phyloP scores from a whole-genome alignment of 2,329 filamentous ascomycete species.

The Thielaviopsis populi region DNA sequence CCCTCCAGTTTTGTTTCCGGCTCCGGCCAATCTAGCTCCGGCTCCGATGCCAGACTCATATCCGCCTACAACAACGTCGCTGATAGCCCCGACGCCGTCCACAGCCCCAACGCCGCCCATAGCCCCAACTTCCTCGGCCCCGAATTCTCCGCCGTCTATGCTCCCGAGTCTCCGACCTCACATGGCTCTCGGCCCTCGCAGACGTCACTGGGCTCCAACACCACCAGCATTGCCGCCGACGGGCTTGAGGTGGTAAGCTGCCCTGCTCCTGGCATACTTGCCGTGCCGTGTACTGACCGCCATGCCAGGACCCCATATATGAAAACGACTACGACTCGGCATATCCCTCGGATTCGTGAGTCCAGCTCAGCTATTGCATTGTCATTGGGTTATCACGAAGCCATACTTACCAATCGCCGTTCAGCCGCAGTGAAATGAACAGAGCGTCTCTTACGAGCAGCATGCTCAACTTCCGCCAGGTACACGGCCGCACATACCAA shows the following conservation, averaged over 20 bases:
- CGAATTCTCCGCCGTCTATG: background rate
- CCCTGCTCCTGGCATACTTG: background rate
- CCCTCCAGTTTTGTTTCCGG: background rate
- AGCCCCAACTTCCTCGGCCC: background rate
- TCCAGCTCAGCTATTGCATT: background rate
- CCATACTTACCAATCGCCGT: background rate
- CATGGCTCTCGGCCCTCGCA: conserved; percentile 8
- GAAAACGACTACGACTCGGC: conserved; percentile 13
- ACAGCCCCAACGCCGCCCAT: background rate
- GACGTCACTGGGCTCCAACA: conserved; percentile 9
- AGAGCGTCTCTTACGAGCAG: conserved; percentile 23
- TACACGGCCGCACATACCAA: conserved; percentile 24
- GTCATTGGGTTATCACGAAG: background rate
- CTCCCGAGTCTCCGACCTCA: background rate
- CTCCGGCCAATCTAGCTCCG: background rate
- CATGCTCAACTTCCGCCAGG: conserved; percentile 22
- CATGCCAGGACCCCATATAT: conserved; percentile 8
- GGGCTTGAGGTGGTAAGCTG: conserved; percentile 14
- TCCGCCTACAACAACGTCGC: background rate
- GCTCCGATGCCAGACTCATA: background rate
- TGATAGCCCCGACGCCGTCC: background rate
- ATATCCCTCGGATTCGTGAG: conserved; percentile 11
- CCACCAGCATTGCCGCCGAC: conserved; percentile 10
- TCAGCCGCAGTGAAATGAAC: conserved; percentile 10
- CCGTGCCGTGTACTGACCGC: background rate